Evolutionary conservation across 768 basidiomycete species (phyloP).

Genomic region (Cystobasidium ongulense): DNA sequence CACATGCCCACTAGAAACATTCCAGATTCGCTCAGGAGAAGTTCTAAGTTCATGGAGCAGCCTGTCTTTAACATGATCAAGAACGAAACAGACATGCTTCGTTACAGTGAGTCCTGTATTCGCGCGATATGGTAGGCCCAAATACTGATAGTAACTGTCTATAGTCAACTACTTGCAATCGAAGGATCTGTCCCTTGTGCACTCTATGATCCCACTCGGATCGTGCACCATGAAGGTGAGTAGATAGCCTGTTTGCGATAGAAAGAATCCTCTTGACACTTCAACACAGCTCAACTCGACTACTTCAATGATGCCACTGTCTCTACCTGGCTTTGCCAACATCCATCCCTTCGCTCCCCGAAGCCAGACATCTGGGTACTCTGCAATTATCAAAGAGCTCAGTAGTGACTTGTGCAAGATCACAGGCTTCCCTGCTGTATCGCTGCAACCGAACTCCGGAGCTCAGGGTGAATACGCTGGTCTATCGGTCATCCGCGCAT

Average conservation of each 20-base stretch:
- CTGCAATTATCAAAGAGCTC: constrained; percentile 81
- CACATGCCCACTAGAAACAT: constrained; percentile 52
- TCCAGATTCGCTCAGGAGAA: constrained; percentile 52
- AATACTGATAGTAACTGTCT: background rate
- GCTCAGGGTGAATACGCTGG: constrained; percentile 97
- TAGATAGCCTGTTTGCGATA: background rate
- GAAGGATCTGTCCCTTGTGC: constrained; percentile 89
- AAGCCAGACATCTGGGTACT: constrained; percentile 84
- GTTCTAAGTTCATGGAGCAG: constrained; percentile 66
- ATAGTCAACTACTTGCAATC: constrained; percentile 61
- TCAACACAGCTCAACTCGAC: constrained; percentile 99
- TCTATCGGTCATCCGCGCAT: constrained; percentile 86
- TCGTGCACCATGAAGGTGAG: constrained; percentile 41
- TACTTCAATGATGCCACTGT: constrained; percentile 92
- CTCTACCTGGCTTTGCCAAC: constrained; percentile 80
- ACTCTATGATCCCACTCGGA: constrained; percentile 69
- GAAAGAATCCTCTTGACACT: constrained; percentile 50
- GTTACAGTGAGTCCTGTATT: constrained; percentile 47
- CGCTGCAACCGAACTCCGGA: constrained; percentile 97
- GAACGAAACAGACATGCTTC: constrained; percentile 96
- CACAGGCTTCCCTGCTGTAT: constrained; percentile 92
- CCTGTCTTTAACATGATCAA: constrained; percentile 93
- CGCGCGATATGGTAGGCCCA: background rate
- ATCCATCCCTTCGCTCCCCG: constrained; percentile 88
- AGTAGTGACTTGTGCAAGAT: constrained; percentile 83